Base-by-base conservation (phyloP, 2,329 filamentous ascomycete species). In the Akanthomyces muscarius region DNA sequence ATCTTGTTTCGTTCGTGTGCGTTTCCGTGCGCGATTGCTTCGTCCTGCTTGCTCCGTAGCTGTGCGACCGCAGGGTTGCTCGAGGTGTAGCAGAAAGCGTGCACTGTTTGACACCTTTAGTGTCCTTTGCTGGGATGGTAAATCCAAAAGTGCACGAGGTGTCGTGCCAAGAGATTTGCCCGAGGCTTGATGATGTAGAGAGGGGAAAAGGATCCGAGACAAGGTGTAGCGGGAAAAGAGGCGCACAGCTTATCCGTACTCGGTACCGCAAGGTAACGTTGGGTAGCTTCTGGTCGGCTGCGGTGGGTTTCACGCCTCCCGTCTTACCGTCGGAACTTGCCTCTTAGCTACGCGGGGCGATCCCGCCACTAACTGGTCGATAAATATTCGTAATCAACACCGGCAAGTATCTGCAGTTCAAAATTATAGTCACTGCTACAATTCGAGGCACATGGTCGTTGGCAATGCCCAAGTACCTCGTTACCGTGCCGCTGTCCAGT, bases 1-100 rank as follows among this genome's bases (percentile, higher is more conserved):
- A 56, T 68, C 62, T 69, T 58, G 25, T 7, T 42, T 54, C 58
- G 61, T 65, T 18, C 5, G 57, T 33, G 18, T 33, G 53, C 38
- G 41, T 48, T 36, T 59, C n/a, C 2, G 18, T 7, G 38, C n/a
- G 16, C 44, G 50, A 38, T 33, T 18, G 44, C 44, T 47, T 25
- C 18, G 44, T 10, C 18, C 7, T 25, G 28, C 51, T 23, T 48
- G 56, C 48, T 25, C 55, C 33, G 44, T 51, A 33, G n/a, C 18
- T 60, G 14, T 38, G 18, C 55, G 45, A 42, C 42, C 56, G 56
- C 23, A n/a, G 18, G 14, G 16, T 13, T 16, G 18, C 25, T 3
- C 44, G 25, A 58, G 4, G 21, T 3, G 28, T 18, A 25, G 28
- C 30, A 48, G n/a, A 2, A 56, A 5, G 18, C n/a, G 53, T 21